Evolutionary conservation across 345 rosid genomes (phyloP), one percentile per base, ranked within the genome.

Genomic region (Moringa oleifera): DNA sequence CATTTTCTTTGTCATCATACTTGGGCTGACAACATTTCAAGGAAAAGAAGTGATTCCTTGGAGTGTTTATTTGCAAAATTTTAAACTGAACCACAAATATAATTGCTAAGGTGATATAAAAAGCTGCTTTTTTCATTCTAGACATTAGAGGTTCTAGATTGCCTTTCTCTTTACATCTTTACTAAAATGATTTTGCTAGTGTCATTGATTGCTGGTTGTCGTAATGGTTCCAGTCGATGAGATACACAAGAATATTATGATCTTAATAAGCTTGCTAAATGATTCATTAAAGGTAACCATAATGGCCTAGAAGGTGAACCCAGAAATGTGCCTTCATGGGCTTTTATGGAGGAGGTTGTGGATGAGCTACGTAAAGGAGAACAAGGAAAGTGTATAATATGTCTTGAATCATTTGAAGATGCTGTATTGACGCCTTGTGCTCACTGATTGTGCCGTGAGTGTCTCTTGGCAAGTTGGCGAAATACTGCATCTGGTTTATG

Each of bases 361-460:
- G 92, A 90, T 71, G 97, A 90, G 80, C 77, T 94, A 66, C 89
- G 80, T 18, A 93, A 82, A 69, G 97, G 95, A 63, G 95, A 83
- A 65, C 79, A 83, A 53, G 92, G 87, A 68, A 97, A 94, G 70
- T 94, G 99, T 68, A 97, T 97, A 15, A 94, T 94, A 78, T 94
- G 99, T 71, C 97, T 94, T 53, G 99, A 94, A 79, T 95, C 87
- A 61, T 88, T 77, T 71, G 97, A 94, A 77, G 97, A 94, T 82
- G 97, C 96, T 18, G 97, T 94, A 51, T 73, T 94, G 78, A 94
- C 99, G 46, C 88, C 96, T 22, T 94, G 97, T 72, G 99, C 96
- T 61, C 99, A 94, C 70, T 85, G 85, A 66, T 73, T 94, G 45
- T 94, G 99, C 66, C 92, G 99, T 24, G 99, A 94, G 71, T 94